These are phyloP conservation scores for Fusarium pseudocircinatum DNA, from an alignment of 2,329 filamentous ascomycete species.

Conservation along the genomic window DNA sequence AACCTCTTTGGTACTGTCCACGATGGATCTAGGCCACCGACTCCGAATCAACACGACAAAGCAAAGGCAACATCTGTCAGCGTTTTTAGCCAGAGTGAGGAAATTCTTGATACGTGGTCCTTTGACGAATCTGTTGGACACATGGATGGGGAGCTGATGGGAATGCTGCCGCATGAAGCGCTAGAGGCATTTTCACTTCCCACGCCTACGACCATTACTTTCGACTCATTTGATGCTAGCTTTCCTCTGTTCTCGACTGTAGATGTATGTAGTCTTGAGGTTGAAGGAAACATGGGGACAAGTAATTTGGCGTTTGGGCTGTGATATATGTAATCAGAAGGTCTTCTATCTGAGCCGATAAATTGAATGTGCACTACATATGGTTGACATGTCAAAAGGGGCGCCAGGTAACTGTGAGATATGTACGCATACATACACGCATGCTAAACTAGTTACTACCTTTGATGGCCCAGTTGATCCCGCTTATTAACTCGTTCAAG, in stretches of 20 bases:
- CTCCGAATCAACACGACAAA: not conserved
- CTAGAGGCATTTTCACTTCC: not conserved
- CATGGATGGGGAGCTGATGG: not conserved
- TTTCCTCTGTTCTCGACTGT: not conserved
- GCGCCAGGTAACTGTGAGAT: not conserved
- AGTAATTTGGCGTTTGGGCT: not conserved
- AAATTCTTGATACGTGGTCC: not conserved
- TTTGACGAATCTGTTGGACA: not conserved
- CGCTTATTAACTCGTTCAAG: not conserved
- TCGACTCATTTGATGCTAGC: not conserved
- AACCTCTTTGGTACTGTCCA: not conserved
- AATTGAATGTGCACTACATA: not conserved
- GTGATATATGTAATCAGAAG: not conserved
- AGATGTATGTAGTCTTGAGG: not conserved
- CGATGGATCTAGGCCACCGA: not conserved
- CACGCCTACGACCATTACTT: not conserved
- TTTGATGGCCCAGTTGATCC: not conserved
- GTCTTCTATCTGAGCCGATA: not conserved
- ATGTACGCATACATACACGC: rapidly evolving
- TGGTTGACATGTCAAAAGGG: not conserved
- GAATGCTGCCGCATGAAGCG: not conserved
- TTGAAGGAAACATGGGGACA: not conserved
- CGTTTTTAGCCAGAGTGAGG: not conserved
- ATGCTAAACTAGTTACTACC: not conserved
- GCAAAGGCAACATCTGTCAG: rapidly evolving